Evolutionary conservation across 805 yeast genomes (phyloP), one percentile per base, ranked within the genome.

Genomic region (Saccharomycopsis fibuligera): DNA sequence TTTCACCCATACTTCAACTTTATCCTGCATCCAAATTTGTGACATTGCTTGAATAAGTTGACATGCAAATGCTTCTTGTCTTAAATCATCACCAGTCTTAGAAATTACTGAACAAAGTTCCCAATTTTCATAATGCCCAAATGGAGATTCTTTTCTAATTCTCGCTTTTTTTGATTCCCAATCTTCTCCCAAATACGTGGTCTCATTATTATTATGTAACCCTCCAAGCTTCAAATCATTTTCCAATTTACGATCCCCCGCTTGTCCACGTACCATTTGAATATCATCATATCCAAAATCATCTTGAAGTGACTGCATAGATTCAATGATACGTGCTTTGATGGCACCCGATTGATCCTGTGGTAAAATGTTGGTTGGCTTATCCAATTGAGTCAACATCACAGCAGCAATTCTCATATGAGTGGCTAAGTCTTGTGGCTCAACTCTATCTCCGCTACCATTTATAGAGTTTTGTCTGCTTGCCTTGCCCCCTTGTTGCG

Each of bases 41-140:
- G 95, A 81, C 67, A 91, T 86, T 22, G 95, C 83, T 53, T 85
- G 83, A 45, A 93, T 91, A 39, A 93, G 64, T 63, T 93, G 99
- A 54, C 96, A 89, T 0, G 99, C 99, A 71, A 93, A 89, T 0
- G 99, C 96, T 64, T 93, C 99, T 62, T 93, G 99, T 22, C 96
- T 85, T 45, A 93, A 65, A 66, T 93, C 99, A 59, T 86, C 91
- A 31, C 99, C 99, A 27, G 96, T 91, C 61, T 93, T 93, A 10
- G 95, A 96, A 61, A 93, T 93, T 2, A 91, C 96, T 0, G 97
- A 90, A 56, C 91, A 88, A 35, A 93, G 64, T 54, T 93, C 97
- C 99, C 99, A 93, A 62, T 88, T 86, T 23, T 83, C 86, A 29
- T 85, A 64, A 60, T 89, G 93, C 0, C 99, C 99, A 60, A 72